These are phyloP conservation scores for Acanthamoeba lenticulata DNA, from an alignment of 208 protist genomes.

Conservation along the genomic window DNA sequence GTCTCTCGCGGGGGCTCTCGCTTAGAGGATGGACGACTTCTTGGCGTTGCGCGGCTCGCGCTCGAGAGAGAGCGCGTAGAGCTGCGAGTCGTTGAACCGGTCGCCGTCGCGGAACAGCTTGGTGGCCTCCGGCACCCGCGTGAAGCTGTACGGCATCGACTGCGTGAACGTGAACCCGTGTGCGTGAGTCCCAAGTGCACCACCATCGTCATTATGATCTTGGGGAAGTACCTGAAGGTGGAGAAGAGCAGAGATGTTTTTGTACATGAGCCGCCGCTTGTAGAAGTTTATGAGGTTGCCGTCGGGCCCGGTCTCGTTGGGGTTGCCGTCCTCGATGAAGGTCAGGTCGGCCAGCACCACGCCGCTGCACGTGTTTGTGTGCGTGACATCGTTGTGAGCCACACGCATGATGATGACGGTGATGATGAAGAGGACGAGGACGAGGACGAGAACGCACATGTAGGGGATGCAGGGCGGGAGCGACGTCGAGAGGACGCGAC, in stretches of 20 bases:
- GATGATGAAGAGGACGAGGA: too few relatives aligned
- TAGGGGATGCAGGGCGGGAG: conserved; percentile 55
- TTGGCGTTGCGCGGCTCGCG: conserved; percentile 3
- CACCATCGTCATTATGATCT: too few relatives aligned
- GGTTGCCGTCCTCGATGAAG: conserved; percentile 63
- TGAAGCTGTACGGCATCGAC: conserved; percentile 53
- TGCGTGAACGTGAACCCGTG: too few relatives aligned
- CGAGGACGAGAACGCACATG: background rate
- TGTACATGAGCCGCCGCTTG: conserved; percentile 59
- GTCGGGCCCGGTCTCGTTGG: background rate
- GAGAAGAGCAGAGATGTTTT: conserved; percentile 6
- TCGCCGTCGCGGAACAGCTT: conserved; percentile 20
- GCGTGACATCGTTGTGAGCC: too few relatives aligned
- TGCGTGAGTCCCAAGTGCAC: too few relatives aligned
- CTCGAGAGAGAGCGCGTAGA: conserved; percentile 43
- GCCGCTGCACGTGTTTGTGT: too few relatives aligned
- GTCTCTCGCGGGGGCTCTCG: too few relatives aligned
- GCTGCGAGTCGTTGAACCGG: conserved; percentile 44
- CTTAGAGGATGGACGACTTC: conserved; percentile 54
- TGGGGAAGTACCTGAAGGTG: conserved; percentile 50
- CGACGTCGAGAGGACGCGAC: background rate
- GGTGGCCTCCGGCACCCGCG: conserved; percentile 18
- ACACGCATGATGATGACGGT: too few relatives aligned
- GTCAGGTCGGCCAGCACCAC: conserved; percentile 36
- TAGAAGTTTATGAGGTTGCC: conserved; percentile 54